phyloP scores from a whole-genome alignment of 352 stramenopile genomes.

The Phytopythium chamaehyphon region DNA sequence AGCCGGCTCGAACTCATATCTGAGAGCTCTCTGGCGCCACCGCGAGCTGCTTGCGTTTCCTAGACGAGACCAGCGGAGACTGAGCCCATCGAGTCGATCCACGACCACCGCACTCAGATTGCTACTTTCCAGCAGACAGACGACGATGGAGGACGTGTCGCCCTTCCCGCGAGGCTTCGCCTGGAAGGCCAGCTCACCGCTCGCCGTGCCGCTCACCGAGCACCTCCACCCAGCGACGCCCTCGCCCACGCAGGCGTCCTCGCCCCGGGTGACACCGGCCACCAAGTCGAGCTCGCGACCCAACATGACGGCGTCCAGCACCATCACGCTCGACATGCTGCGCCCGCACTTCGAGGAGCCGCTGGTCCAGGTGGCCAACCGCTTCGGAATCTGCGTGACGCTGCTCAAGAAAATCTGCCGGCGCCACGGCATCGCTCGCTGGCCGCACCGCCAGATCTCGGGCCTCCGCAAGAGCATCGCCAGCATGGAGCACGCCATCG shows the following conservation, averaged over 20 bases:
- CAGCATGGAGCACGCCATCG: conserved; percentile 82
- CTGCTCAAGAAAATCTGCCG: conserved; percentile 86
- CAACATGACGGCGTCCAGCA: conserved; percentile 74
- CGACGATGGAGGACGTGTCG: neutral
- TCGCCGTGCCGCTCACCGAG: conserved; percentile 2
- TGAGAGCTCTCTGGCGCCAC: too few relatives aligned
- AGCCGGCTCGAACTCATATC: too few relatives aligned
- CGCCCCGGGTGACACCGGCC: conserved; percentile 9
- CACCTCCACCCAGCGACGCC: conserved; percentile 6
- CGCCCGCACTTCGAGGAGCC: conserved; percentile 83
- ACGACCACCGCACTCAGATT: neutral
- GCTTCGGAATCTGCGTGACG: conserved; percentile 81
- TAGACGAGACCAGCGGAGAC: too few relatives aligned
- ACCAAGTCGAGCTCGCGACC: conserved; percentile 27
- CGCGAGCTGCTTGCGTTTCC: too few relatives aligned
- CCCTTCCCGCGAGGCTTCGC: conserved; percentile 3
- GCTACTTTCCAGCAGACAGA: neutral
- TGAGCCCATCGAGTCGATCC: neutral
- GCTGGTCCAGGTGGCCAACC: conserved; percentile 66
- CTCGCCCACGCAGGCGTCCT: conserved; percentile 9
- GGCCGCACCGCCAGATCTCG: conserved; percentile 84
- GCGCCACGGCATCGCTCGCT: conserved; percentile 71
- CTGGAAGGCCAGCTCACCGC: conserved; percentile 1
- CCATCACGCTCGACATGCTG: conserved; percentile 79
- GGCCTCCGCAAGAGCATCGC: conserved; percentile 84